Base-by-base conservation (phyloP, 768 basidiomycete genomes). In the Gyrodon lividus region DNA sequence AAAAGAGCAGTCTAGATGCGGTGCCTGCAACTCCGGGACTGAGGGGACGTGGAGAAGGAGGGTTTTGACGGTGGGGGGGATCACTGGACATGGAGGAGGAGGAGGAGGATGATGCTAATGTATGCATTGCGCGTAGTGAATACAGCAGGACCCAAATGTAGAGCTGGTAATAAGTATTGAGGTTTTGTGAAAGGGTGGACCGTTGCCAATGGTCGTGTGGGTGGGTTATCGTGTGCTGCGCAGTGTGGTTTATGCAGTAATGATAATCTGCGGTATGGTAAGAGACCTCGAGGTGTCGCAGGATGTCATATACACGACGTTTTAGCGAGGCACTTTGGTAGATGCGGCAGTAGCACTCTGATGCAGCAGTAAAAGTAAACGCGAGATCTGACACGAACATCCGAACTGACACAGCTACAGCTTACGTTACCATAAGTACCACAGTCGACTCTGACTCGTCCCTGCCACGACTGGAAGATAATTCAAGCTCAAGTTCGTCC, bases 1-100 rank as follows among this genome's bases (percentile, higher is more conserved):
- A 70, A 19, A 60, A 42, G 23, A 69, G 57, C 39, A 69, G 61
- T 31, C 62, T 63, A 9, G 67, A 70, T 14, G 69, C 61, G 30
- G 61, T 48, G n/a, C 54, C 38, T 17, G 56, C 48, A 44, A 61
- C 54, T 7, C 57, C 47, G 31, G 56, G 55, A 9, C 23, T 55
- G 13, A 23, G 45, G n/a, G 46, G 46, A 6, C 50, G 54, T 23
- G 42, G 44, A 7, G 55, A 6, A 37, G 39, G 41, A 8, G 53
- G 14, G 31, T 22, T 43, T 13, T 30, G 44, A 7, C 48, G 45
- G 17, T 14, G 13, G 23, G 46, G 4, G 43, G 31, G 47, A 26
- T 41, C 52, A 39, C 37, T 62, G 47, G 49, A 19, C 31, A 48
- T 54, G 50, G 51, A 19, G 23, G 57, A 35, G 50, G 55, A 45